phyloP scores from a whole-genome alignment of 2,329 filamentous ascomycete genomes.

The Blastomyces emzantsi region DNA sequence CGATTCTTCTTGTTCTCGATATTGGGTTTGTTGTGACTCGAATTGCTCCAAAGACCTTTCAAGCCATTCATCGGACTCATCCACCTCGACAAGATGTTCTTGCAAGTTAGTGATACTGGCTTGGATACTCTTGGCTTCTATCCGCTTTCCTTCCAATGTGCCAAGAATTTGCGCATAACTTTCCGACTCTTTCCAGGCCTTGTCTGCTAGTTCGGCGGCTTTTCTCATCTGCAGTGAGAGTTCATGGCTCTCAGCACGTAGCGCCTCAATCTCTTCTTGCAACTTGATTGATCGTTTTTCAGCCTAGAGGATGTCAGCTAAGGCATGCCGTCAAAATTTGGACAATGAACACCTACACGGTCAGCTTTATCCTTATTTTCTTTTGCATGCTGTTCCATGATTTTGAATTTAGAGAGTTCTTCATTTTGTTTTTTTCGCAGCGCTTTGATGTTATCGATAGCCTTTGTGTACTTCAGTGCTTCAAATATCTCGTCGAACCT shows the following conservation, averaged over 20 bases:
- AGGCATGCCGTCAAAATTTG: not conserved
- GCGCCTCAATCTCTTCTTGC: constrained; percentile 50
- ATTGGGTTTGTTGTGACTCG: constrained; percentile 60
- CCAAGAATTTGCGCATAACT: constrained; percentile 66
- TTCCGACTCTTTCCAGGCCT: constrained; percentile 64
- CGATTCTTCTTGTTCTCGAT: constrained; percentile 53
- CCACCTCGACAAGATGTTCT: constrained; percentile 63
- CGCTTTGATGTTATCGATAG: constrained; percentile 87
- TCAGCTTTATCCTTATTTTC: constrained; percentile 77
- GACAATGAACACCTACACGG: constrained; percentile 36
- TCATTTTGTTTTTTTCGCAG: constrained; percentile 75
- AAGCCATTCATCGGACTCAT: constrained; percentile 69
- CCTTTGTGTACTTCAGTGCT: constrained; percentile 92
- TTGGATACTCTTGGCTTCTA: constrained; percentile 62
- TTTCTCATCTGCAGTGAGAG: constrained; percentile 42
- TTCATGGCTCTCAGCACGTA: constrained; percentile 54
- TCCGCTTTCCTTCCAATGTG: constrained; percentile 64
- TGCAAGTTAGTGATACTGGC: constrained; percentile 62
- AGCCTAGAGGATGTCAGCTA: constrained; percentile 28
- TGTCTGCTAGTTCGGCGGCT: constrained; percentile 45
- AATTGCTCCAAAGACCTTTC: constrained; percentile 65
- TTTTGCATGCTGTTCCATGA: constrained; percentile 68
- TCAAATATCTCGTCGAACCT: constrained; percentile 98
- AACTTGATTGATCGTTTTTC: constrained; percentile 58
- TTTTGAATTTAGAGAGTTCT: constrained; percentile 62